Base-by-base conservation (phyloP, 1,139 yeast genomes). In the Pichia sp. region DNA sequence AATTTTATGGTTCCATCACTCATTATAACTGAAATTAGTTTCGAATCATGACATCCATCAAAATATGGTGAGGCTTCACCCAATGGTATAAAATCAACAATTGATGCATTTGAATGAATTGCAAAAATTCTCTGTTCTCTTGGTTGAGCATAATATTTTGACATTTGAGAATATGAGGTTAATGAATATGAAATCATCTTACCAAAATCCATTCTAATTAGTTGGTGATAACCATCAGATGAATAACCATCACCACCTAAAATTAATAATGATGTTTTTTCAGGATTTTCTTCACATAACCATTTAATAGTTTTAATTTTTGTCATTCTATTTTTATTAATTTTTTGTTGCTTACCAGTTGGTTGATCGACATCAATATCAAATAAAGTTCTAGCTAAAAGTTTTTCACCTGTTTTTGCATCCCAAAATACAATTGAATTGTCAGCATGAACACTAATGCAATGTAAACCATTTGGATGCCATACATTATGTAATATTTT, bases 341-440 rank as follows among this genome's bases (percentile, higher is more conserved):
- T 55, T 7, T 51, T 49, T 44, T 54, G 58, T 1, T 27, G 44
- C 22, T 55, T 53, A 2, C 64, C 65, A 1, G 63, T 59, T 5
- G 87, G 84, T 30, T 70, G 66, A 61, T 89, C 83, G 29, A 89
- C 78, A 52, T 81, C 78, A 5, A 81, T 73, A 50, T 87, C 95
- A 54, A 79, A 76, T 9, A 87, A 60, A 1, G 88, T 79, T 60
- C 98, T 77, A 0, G 96, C 91, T 52, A 83, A 84, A 9, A 93
- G 72, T 46, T 84, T 69, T 16, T 80, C 79, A 0, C 95, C 96
- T 43, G 84, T 83, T 41, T 81, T 76, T 0, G 88, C 84, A 67
- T 93, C 99, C 97, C 98, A 95, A 62, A 93, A 93, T 6, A 81
- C 96, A 46, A 95, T 63, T 0, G 95, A 79, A 49, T 91, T 93